phyloP scores from a whole-genome alignment of 495 filamentous ascomycete species.

The Acidomyces sp. region DNA sequence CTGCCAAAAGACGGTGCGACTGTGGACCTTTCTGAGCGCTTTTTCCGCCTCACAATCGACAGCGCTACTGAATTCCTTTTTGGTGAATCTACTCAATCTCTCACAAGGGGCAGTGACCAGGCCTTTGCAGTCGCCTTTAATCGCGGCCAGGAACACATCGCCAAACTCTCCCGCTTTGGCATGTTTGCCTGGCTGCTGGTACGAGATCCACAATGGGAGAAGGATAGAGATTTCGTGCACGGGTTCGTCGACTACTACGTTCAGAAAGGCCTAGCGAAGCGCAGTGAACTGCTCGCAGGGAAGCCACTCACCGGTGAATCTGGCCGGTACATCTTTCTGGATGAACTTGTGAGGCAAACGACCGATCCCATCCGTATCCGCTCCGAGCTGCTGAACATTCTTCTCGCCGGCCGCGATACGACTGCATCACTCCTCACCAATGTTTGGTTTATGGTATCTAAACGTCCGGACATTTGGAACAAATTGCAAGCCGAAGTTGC shows the following conservation, averaged over 20 bases:
- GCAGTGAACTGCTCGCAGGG: slow-evolving; percentile 10
- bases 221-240: slow-evolving; percentile 28
- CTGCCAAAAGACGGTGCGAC: slow-evolving; percentile 38
- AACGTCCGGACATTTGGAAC: slow-evolving; percentile 22
- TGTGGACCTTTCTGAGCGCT: slow-evolving; percentile 51
- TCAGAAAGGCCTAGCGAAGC: slow-evolving; percentile 20
- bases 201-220: slow-evolving; percentile 8
- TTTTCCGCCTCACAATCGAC: slow-evolving; percentile 56
- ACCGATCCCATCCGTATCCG: slow-evolving; percentile 25
- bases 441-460: slow-evolving; percentile 22
- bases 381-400: slow-evolving; percentile 28
- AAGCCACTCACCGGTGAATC: slow-evolving; percentile 18
- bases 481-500: slow-evolving; percentile 22
- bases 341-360: slow-evolving; percentile 29
- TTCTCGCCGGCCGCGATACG: slow-evolving; percentile 32
- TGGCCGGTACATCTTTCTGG: slow-evolving; percentile 27
- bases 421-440: slow-evolving; percentile 31
- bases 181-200: slow-evolving; percentile 4
- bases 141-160: slow-evolving; percentile 15
- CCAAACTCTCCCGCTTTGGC: slow-evolving; percentile 9
- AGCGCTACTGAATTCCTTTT: slow-evolving; percentile 62
- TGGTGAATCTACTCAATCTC: slow-evolving; percentile 39
- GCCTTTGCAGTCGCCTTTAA: slow-evolving; percentile 17
- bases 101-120: slow-evolving; percentile 20
- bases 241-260: slow-evolving; percentile 37